Evolutionary conservation across 2,329 filamentous ascomycete species (phyloP), one percentile per base, ranked within the genome.

Genomic region (Ustilaginoidea virens): DNA sequence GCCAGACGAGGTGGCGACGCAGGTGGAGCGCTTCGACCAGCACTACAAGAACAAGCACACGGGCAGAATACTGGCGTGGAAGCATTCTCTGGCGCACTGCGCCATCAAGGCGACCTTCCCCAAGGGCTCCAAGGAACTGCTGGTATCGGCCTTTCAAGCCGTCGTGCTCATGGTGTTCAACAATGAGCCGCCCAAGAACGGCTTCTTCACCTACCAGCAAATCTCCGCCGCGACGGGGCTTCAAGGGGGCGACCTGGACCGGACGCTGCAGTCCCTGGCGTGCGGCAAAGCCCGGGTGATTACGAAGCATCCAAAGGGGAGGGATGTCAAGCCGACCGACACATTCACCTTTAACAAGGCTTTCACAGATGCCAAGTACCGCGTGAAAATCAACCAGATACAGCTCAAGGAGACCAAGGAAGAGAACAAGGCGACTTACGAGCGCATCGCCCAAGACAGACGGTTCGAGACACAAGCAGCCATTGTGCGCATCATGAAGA

Each of bases 361-460:
- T 11, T 98, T 98, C 53, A 60, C 60, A 3, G 79, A 94, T 46
- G 67, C 75, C 13, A 92, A 90, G 53, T 80, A 81, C 53, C 74
- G 85, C 32, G 76, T 98, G 57, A 98, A 98, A 61, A 94, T 98
- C 61, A 98, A 96, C 57, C 87, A 94, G 55, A 90, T 98, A 42
- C 90, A 98, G 55, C 69, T 94, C 28, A 92, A 90, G 56, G 90
- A 98, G 57, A 96, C 90, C 1, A 80, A 80, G 44, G 80, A 87
- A 46, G 90, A 98, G 56, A 94, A 94, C 56, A 80, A 85, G 53
- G 82, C 80, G 43, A 96, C 86, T 1, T 85, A 96, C 53, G 79
- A 93, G 52, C 72, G 83, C 24, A 82, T 98, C 4, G 77, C 76
- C 0, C 79, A 80, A 29, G 90, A 98, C 48, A 65, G 90, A 28